Evolutionary conservation across 495 filamentous ascomycete genomes (phyloP).

Genomic region (Annulohypoxylon stygium): DNA sequence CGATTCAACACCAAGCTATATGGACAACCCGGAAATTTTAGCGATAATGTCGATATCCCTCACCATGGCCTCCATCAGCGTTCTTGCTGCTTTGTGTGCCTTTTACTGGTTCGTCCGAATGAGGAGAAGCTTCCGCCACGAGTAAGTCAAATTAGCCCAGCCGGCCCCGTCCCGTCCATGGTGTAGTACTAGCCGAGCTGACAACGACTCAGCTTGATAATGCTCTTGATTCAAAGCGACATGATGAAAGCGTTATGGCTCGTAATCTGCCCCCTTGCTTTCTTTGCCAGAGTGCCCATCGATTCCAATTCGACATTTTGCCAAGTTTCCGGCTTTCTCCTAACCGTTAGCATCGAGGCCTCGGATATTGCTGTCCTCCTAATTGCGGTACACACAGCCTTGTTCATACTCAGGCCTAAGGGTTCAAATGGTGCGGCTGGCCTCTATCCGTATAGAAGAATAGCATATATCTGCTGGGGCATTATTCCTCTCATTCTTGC

Average conservation of each 20-base stretch:
- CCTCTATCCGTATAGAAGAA: slow-evolving; percentile 72
- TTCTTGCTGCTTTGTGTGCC: slow-evolving; percentile 63
- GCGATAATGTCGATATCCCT: slow-evolving; percentile 49
- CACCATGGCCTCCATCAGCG: slow-evolving; percentile 62
- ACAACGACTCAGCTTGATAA: slow-evolving; percentile 68
- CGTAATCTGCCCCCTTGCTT: slow-evolving; percentile 70
- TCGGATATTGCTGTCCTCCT: slow-evolving; percentile 77
- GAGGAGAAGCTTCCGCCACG: slow-evolving; percentile 78
- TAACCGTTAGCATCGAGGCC: slow-evolving; percentile 73
- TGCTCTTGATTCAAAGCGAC: slow-evolving; percentile 77
- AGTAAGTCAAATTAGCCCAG: slow-evolving; percentile 62
- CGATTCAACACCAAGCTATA: background rate
- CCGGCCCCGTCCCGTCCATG: background rate
- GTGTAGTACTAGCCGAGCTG: slow-evolving; percentile 34
- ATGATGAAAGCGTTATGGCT: slow-evolving; percentile 76
- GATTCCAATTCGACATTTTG: slow-evolving; percentile 68
- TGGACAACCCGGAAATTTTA: slow-evolving; percentile 29
- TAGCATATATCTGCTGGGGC: slow-evolving; percentile 67
- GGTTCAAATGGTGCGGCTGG: slow-evolving; percentile 59
- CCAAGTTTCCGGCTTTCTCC: slow-evolving; percentile 74
- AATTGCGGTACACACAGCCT: slow-evolving; percentile 76
- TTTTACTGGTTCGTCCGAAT: slow-evolving; percentile 82
- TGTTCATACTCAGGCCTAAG: slow-evolving; percentile 73
- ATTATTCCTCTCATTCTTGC: slow-evolving; percentile 70
- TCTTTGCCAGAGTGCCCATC: slow-evolving; percentile 61